A percentile compares a stretch with the other conserved stretches of the same genome.
Evolutionary conservation across 2,329 filamentous ascomycete genomes (phyloP).

Genomic region (Apiospora marii): DNA sequence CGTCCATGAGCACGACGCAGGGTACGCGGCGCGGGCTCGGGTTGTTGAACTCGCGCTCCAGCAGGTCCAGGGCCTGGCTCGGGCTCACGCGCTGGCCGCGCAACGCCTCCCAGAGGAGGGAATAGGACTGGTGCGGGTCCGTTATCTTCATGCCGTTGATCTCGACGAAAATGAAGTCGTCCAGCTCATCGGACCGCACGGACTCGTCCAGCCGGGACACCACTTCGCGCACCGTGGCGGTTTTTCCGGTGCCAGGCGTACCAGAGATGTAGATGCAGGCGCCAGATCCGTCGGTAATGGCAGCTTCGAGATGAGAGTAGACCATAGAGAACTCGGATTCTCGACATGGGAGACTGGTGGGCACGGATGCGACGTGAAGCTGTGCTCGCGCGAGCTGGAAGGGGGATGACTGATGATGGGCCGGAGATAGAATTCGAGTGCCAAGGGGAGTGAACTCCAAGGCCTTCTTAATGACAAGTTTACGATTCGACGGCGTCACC

Average conservation of each 20-base stretch:
- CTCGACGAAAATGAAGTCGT: conserved; percentile 98
- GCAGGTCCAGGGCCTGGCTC: conserved; percentile 86
- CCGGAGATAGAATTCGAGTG: conserved; percentile 81
- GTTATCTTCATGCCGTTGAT: conserved; percentile 99
- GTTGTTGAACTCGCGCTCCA: conserved; percentile 91
- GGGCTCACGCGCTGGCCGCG: conserved; percentile 93
- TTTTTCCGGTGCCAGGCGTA: conserved; percentile 97
- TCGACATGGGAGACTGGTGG: conserved; percentile 86
- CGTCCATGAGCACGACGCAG: conserved; percentile 98
- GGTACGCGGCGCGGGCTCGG: conserved; percentile 91
- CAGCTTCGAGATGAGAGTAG: conserved; percentile 91
- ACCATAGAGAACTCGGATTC: conserved; percentile 92
- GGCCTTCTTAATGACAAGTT: conserved; percentile 80
- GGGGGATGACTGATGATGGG: conserved; percentile 79
- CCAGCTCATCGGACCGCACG: conserved; percentile 87
- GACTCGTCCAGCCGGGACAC: conserved; percentile 88
- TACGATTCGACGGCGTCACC: conserved; percentile 52
- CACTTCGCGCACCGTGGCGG: conserved; percentile 94
- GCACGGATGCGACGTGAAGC: conserved; percentile 93
- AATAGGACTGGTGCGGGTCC: conserved; percentile 95
- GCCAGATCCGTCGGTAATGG: conserved; percentile 91
- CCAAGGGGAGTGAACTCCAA: conserved; percentile 96
- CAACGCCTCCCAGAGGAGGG: conserved; percentile 92
- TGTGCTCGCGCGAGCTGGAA: conserved; percentile 90
- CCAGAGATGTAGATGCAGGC: conserved; percentile 99